Conservation (phyloP, 2,329 filamentous ascomycete genomes). For the Torrubiellomyces zombiae region DNA sequence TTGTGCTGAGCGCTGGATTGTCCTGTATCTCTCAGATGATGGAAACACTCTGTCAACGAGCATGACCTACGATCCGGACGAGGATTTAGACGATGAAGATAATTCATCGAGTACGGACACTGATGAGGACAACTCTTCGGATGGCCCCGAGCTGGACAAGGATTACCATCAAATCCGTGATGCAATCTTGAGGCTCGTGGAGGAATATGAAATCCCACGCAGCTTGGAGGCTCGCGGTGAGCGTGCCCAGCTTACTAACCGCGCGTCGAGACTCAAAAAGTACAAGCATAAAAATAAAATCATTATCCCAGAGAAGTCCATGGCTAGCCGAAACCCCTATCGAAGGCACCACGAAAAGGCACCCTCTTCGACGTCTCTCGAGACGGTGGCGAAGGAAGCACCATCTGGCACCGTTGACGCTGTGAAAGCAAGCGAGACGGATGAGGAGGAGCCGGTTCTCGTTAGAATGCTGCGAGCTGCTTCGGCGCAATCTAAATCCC, state of each 20-base stretch:
- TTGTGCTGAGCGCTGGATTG: constrained; percentile 68
- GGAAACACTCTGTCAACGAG: constrained; percentile 52
- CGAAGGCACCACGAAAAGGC: constrained; percentile 17
- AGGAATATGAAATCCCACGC: constrained; percentile 67
- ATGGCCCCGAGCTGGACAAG: constrained; percentile 50
- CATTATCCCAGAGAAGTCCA: constrained; percentile 31
- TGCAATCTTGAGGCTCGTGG: constrained; percentile 63
- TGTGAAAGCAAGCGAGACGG: constrained; percentile 8
- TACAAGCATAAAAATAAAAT: constrained; percentile 44
- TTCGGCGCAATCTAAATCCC: constrained; percentile 57
- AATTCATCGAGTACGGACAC: constrained; percentile 44
- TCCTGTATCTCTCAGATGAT: constrained; percentile 61
- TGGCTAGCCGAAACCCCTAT: constrained; percentile 43
- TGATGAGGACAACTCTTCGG: constrained; percentile 43
- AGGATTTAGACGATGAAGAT: constrained; percentile 49
- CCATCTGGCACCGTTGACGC: constrained; percentile 3
- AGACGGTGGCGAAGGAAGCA: constrained; percentile 1
- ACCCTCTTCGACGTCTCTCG: constrained; percentile 3
- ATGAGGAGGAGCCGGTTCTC: constrained; percentile 36
- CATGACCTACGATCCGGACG: constrained; percentile 56
- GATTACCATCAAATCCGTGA: constrained; percentile 70
- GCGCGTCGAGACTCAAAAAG: constrained; percentile 43
- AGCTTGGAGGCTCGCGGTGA: constrained; percentile 42
- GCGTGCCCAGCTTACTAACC: constrained; percentile 53
- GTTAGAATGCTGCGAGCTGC: constrained; percentile 63